Conservation (phyloP, 306 rosid genomes). For the Aeschynomene evenia region DNA sequence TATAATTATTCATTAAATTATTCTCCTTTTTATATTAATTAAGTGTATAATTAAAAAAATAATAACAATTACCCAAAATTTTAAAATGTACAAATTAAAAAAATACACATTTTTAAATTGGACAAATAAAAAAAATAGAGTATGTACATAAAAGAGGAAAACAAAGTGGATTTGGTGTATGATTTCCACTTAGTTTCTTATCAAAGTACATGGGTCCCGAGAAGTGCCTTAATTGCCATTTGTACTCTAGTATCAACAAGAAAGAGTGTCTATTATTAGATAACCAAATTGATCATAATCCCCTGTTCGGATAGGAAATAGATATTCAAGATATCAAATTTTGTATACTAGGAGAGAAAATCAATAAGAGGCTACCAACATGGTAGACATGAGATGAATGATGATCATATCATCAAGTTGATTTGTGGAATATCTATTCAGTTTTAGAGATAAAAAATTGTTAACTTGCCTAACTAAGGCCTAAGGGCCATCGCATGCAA, state of each 20-base stretch:
- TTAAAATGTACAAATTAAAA: too few relatives aligned
- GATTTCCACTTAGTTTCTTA: slow-evolving; percentile 45
- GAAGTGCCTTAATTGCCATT: background rate
- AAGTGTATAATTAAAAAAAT: too few relatives aligned
- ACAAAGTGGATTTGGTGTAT: slow-evolving; percentile 34
- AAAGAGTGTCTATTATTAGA: background rate
- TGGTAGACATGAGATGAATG: background rate
- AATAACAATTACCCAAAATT: too few relatives aligned
- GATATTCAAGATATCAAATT: background rate
- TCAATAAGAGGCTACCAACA: background rate
- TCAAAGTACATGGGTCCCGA: slow-evolving; percentile 17
- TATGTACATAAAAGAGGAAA: slow-evolving; percentile 16
- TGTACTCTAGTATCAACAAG: slow-evolving; percentile 11
- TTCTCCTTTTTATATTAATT: too few relatives aligned
- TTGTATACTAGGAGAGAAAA: background rate
- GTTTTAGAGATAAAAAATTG: background rate
- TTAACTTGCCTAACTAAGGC: background rate
- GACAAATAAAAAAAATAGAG: too few relatives aligned
- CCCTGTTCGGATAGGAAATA: background rate
- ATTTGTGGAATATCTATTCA: slow-evolving; percentile 11
- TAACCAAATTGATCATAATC: background rate
- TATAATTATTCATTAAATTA: too few relatives aligned
- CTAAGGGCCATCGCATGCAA: background rate
- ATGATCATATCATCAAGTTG: background rate
- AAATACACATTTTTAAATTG: too few relatives aligned